A percentile compares a stretch with the other conserved stretches of the same genome.
Conservation (phyloP, 2,329 filamentous ascomycete species). For the Aspergillus sp. region DNA sequence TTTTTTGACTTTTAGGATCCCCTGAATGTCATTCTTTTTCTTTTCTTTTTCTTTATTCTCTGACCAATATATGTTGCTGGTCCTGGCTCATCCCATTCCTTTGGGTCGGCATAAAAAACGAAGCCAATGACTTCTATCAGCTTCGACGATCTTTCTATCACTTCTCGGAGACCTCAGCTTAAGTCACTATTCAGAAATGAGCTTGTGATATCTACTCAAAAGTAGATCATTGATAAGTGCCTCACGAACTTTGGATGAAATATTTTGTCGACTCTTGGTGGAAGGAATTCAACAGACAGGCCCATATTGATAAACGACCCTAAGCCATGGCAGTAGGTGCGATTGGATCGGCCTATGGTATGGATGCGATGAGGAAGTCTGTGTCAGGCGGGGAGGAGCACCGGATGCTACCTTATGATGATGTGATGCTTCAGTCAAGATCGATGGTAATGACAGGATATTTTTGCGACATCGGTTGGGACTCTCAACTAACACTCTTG, state of each 20-base stretch:
- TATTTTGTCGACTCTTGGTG: too few relatives aligned
- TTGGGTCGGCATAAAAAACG: neutral
- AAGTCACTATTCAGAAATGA: too few relatives aligned
- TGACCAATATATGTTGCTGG: neutral
- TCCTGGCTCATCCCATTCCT: neutral
- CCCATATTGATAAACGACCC: too few relatives aligned
- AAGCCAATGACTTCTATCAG: too few relatives aligned
- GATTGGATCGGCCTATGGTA: neutral
- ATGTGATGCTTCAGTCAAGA: conserved; percentile 14
- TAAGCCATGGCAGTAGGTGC: too few relatives aligned
- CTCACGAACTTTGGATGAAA: too few relatives aligned
- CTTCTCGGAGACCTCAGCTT: too few relatives aligned
- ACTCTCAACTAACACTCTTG: neutral
- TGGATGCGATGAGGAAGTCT: conserved; percentile 12
- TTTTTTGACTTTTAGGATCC: neutral
- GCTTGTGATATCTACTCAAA: too few relatives aligned
- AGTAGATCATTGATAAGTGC: too few relatives aligned
- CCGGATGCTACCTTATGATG: conserved; percentile 14
- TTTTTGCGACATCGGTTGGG: neutral
- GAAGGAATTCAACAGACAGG: too few relatives aligned
- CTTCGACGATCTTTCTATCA: too few relatives aligned
- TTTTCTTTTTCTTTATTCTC: neutral
- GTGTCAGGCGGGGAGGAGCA: conserved; percentile 6
- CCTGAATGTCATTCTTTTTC: neutral
- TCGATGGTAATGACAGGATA: conserved; percentile 12